Percentiles rank a stretch among this genome's conserved stretches.
Evolutionary conservation across 768 basidiomycete species (phyloP).

Genomic region (Trametes elegans): DNA sequence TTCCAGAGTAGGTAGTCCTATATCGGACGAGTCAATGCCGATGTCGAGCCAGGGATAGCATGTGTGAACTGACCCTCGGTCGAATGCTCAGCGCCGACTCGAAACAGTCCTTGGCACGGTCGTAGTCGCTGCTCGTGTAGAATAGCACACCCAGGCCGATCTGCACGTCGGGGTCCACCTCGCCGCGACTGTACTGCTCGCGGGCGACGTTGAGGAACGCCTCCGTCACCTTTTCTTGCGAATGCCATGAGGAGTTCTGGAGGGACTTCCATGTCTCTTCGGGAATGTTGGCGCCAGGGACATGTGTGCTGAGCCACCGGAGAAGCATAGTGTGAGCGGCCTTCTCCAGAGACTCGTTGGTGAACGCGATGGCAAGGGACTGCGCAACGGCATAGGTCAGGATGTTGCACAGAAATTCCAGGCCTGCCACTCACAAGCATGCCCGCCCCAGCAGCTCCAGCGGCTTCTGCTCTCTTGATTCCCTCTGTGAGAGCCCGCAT

Average conservation of each 20-base stretch:
- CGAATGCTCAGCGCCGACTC: conserved; percentile 77
- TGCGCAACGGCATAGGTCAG: conserved; percentile 30
- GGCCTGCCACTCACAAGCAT: conserved; percentile 59
- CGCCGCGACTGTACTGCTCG: conserved; percentile 68
- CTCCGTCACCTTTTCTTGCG: conserved; percentile 76
- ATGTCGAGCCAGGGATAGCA: background rate
- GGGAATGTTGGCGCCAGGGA: conserved; percentile 54
- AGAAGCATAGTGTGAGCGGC: conserved; percentile 84
- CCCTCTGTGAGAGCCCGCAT: conserved; percentile 80
- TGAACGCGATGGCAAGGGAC: conserved; percentile 95
- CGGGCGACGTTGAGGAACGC: conserved; percentile 82
- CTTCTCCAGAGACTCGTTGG: conserved; percentile 89
- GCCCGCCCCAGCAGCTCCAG: conserved; percentile 62
- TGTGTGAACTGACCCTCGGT: conserved; percentile 53
- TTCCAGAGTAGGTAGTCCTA: conserved; percentile 97
- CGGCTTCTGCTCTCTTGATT: conserved; percentile 60
- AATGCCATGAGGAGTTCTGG: conserved; percentile 73
- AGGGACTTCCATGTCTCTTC: conserved; percentile 54
- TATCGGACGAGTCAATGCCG: background rate
- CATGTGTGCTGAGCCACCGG: conserved; percentile 75
- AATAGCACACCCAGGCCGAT: conserved; percentile 90
- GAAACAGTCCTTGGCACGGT: conserved; percentile 92
- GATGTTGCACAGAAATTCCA: background rate
- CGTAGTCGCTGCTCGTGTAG: conserved; percentile 85
- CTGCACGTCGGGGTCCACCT: conserved; percentile 88